Evolutionary conservation across 2,329 filamentous ascomycete species (phyloP).

Genomic region (Diaporthe helianthi): DNA sequence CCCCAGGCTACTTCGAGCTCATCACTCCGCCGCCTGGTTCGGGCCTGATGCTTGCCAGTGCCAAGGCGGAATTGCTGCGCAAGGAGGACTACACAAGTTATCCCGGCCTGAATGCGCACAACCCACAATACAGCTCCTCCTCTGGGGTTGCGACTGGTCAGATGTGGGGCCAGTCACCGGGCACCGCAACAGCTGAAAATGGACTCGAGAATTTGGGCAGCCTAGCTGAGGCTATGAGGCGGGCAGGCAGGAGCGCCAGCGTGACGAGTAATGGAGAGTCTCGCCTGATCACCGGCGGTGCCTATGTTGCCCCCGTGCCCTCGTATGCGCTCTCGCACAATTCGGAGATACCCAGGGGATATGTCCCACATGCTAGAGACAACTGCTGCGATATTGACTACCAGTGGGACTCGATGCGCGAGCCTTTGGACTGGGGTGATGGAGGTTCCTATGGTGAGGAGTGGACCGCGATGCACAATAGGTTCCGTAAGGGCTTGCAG

Average conservation of each 20-base stretch:
- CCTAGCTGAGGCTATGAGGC: slow-evolving; percentile 46
- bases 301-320: slow-evolving; percentile 79
- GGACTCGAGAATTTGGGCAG: slow-evolving; percentile 42
- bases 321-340: slow-evolving; percentile 82
- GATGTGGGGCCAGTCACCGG: slow-evolving; percentile 47
- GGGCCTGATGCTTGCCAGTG: slow-evolving; percentile 84
- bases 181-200: slow-evolving; percentile 32
- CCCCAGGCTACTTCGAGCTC: slow-evolving; percentile 89
- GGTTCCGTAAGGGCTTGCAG: slow-evolving; percentile 82
- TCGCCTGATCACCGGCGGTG: slow-evolving; percentile 40
- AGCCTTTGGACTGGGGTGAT: slow-evolving; percentile 81
- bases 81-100: slow-evolving; percentile 71
- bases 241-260: slow-evolving; percentile 35
- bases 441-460: slow-evolving; percentile 91
- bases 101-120: slow-evolving; percentile 45
- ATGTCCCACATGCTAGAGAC: slow-evolving; percentile 89
- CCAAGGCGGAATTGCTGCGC: slow-evolving; percentile 85
- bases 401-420: slow-evolving; percentile 91
- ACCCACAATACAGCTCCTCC: slow-evolving; percentile 37
- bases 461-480: slow-evolving; percentile 93
- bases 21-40: slow-evolving; percentile 90
- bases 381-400: slow-evolving; percentile 88
- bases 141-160: slow-evolving; percentile 42
- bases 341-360: slow-evolving; percentile 84
- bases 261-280: slow-evolving; percentile 38